A percentile compares a stretch with the other conserved stretches of the same genome.
Evolutionary conservation across 192 early-diverging fungal species (phyloP).

Genomic region (Spinellus fusiger): DNA sequence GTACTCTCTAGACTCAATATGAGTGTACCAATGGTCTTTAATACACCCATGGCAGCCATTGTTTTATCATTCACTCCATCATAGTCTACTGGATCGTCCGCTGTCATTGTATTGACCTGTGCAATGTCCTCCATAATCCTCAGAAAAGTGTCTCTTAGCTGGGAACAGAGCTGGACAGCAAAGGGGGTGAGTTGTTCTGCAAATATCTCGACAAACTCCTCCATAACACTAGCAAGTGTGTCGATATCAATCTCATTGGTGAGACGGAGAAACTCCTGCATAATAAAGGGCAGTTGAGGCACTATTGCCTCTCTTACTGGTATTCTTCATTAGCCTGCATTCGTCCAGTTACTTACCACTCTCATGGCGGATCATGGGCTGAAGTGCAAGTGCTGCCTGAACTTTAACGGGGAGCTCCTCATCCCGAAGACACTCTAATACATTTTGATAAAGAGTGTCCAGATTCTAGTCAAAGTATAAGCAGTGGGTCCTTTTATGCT

Average conservation of each 20-base stretch:
- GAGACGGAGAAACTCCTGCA: conserved; percentile 77
- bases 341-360: conserved; percentile 22
- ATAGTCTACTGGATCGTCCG: conserved; percentile 34
- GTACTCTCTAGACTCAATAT: conserved; percentile 81
- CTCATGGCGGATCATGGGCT: conserved; percentile 70
- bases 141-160: conserved; percentile 83
- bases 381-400: conserved; percentile 77
- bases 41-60: conserved; percentile 81
- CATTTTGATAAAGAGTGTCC: conserved; percentile 31
- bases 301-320: conserved; percentile 62
- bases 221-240: conserved; percentile 77
- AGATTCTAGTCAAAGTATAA: conserved; percentile 30
- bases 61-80: conserved; percentile 77
- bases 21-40: conserved; percentile 85
- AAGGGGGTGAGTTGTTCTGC: conserved; percentile 87
- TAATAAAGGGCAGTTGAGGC: conserved; percentile 76
- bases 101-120: conserved; percentile 27
- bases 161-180: conserved; percentile 79
- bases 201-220: conserved; percentile 89
- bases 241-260: conserved; percentile 94
- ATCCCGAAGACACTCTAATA: conserved; percentile 67
- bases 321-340: neutral
- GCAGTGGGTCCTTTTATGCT: neutral
- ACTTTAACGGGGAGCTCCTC: conserved; percentile 84
- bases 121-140: conserved; percentile 73